Evolutionary conservation across 2,329 filamentous ascomycete genomes (phyloP), one percentile per base, ranked within the genome.

Genomic region (Amauroascus verrucosus): DNA sequence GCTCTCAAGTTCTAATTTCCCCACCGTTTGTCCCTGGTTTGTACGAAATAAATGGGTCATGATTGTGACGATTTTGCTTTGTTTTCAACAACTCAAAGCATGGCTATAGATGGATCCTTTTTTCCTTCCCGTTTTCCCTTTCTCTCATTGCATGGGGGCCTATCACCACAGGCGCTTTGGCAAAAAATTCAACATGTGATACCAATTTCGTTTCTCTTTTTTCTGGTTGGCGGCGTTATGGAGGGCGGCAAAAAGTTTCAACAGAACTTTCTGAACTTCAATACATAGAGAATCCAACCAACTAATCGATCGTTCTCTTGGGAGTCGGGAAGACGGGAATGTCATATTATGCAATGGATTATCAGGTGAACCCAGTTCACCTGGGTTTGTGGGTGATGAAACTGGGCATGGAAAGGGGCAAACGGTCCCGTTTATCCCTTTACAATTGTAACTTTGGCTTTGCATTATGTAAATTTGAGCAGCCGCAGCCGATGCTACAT

Each of bases 1-100:
- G 66, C 79, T 63, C 87, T 98, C 69, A 90, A 86, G 76, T 85
- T 88, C 75, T 97, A 95, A 54, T 55, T 51, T 35, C 58, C 57
- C 60, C 20, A 20, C 11, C 14, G n/a, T 22, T 40, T 47, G 41
- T 45, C 9, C 7, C 58, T 47, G 49, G 22, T 48, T 55, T 40
- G 28, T 53, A 57, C 53, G 48, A 49, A 54, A 47, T 52, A 49
- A 54, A 49, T 53, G 56, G 65, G 61, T 70, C 64, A 72, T 65
- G 68, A 70, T 66, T 70, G 69, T 70, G 69, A 72, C 66, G 67
- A 70, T 64, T 68, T 63, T 63, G 68, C 70, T 73, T 73, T 73
- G 69, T 72, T 71, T 71, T 74, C 72, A 74, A 74, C 72, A 74
- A 74, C 68, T 72, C 71, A 72, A 72, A 70, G 70, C 70, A 69